Conservation (phyloP, 2,329 filamentous ascomycete species). For the Exserohilum rostratum region DNA sequence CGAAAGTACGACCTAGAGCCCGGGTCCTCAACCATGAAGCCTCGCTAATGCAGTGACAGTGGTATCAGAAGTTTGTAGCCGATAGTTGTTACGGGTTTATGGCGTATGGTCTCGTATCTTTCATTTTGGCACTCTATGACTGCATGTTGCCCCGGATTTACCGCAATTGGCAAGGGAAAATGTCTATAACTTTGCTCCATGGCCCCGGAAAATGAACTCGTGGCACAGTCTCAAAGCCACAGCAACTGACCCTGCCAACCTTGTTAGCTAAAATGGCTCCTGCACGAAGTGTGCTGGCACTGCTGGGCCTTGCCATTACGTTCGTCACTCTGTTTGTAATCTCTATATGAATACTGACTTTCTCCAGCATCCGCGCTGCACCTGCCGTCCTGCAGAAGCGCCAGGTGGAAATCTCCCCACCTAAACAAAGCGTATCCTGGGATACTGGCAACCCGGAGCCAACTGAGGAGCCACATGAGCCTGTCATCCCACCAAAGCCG, state of each 20-base stretch:
- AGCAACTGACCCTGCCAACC: conserved; percentile 2
- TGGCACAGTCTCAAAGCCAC: conserved; percentile 11
- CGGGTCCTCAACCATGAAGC: conserved; percentile 22
- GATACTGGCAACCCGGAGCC: conserved; percentile 17
- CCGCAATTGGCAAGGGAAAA: conserved; percentile 17
- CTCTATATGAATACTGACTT: conserved; percentile 7
- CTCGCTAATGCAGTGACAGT: conserved; percentile 24
- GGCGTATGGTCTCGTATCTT: conserved; percentile 36
- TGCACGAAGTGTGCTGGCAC: conserved; percentile 30
- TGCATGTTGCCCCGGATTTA: conserved; percentile 22
- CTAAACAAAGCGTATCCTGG: conserved; percentile 26
- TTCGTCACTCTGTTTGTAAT: conserved; percentile 11
- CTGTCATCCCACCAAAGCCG: conserved; percentile 13
- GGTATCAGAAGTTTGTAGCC: conserved; percentile 31
- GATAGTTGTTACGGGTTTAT: conserved; percentile 20
- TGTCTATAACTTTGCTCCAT: conserved; percentile 33
- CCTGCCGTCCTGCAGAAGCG: conserved; percentile 26
- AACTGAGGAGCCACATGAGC: conserved; percentile 16
- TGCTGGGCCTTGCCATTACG: conserved; percentile 37
- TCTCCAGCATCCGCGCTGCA: conserved; percentile 25
- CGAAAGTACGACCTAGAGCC: conserved; percentile 34
- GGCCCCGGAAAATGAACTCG: conserved; percentile 8
- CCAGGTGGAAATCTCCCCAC: conserved; percentile 24
- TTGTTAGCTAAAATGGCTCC: conserved; percentile 29
- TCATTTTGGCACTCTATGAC: conserved; percentile 40